phyloP scores from a whole-genome alignment of 2,329 filamentous ascomycete species.

The Sclerotinia subarctica region DNA sequence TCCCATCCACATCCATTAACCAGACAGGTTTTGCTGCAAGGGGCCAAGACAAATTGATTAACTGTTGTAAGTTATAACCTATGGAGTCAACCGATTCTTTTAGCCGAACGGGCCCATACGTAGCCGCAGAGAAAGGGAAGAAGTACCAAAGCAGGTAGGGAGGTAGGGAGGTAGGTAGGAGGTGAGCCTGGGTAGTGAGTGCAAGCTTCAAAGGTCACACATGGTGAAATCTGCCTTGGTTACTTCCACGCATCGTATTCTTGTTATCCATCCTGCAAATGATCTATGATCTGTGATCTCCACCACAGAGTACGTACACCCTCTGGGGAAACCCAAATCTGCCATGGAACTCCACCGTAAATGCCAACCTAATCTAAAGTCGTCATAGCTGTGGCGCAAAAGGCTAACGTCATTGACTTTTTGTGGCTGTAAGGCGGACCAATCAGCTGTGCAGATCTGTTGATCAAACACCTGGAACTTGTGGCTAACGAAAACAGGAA shows the following conservation, averaged over 20 bases:
- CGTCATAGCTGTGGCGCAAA: conserved; percentile 12
- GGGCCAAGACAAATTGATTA: conserved; percentile 16
- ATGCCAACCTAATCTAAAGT: conserved; percentile 6
- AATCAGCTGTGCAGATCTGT: background rate
- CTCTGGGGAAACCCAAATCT: background rate
- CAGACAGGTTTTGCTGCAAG: conserved; percentile 10
- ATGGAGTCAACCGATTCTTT: background rate
- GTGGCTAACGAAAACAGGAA: too few species aligned
- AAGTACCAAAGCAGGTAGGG: background rate
- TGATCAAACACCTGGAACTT: background rate
- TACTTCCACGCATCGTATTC: background rate
- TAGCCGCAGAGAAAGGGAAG: background rate
- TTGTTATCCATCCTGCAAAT: background rate
- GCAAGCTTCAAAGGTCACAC: background rate
- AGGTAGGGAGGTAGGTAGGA: background rate
- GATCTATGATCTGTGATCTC: too few species aligned
- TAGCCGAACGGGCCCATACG: background rate
- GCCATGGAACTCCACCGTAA: background rate
- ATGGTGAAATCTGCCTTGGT: background rate
- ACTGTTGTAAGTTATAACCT: background rate
- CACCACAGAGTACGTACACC: background rate
- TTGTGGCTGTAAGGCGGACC: conserved; percentile 10
- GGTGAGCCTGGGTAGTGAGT: background rate
- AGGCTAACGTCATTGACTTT: background rate
- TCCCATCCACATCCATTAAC: background rate